phyloP scores from a whole-genome alignment of 495 filamentous ascomycete genomes.

The Echria macrotheca region DNA sequence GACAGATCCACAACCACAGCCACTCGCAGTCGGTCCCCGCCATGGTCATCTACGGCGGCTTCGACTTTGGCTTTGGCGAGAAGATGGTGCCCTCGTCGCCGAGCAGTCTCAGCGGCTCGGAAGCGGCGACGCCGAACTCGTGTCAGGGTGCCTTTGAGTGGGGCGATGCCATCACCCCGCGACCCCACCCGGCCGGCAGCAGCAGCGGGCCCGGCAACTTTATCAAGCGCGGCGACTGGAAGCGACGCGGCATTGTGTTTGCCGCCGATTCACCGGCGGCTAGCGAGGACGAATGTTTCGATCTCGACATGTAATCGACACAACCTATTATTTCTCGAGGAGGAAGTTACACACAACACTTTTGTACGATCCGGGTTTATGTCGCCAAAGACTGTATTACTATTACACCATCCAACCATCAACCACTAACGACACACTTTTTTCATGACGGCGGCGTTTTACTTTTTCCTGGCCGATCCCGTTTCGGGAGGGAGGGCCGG shows the following conservation, averaged over 20 bases:
- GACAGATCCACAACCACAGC: not conserved
- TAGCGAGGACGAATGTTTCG: constrained; percentile 25
- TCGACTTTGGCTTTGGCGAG: constrained; percentile 31
- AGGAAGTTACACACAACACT: too few relatives aligned
- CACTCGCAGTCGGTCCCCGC: constrained; percentile 4
- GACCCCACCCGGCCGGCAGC: constrained; percentile 14
- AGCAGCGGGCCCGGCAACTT: constrained; percentile 32
- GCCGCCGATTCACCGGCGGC: constrained; percentile 17
- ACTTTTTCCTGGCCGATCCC: not conserved
- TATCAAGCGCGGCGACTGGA: constrained; percentile 44
- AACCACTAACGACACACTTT: not conserved
- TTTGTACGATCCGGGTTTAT: too few relatives aligned
- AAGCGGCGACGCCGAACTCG: constrained; percentile 7
- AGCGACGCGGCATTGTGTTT: constrained; percentile 45
- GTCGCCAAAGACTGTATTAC: constrained; percentile 4
- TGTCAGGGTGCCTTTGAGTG: constrained; percentile 7
- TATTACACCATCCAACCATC: not conserved
- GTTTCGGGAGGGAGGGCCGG: not conserved
- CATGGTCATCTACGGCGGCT: constrained; percentile 31
- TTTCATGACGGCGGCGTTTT: not conserved
- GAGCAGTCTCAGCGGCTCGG: not conserved
- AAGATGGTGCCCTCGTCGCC: not conserved
- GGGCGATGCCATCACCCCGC: constrained; percentile 11
- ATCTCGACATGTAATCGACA: constrained; percentile 21
- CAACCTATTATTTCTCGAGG: too few relatives aligned